phyloP scores from a whole-genome alignment of 2,329 filamentous ascomycete genomes.

The Exserohilum rostratum region DNA sequence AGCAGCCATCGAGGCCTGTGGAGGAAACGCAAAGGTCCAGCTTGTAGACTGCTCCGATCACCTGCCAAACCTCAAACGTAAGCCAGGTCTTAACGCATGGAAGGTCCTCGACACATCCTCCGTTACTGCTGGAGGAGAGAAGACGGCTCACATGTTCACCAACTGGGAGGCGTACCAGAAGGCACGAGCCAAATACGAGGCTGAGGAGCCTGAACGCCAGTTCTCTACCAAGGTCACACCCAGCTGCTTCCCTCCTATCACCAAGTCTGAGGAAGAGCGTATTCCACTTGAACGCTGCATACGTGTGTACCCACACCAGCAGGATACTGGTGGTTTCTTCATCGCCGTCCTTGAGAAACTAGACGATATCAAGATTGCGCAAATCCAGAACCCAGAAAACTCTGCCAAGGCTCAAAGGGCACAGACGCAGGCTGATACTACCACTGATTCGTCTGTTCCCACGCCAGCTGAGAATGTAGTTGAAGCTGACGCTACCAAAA shows the following conservation, averaged over 20 bases:
- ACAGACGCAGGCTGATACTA: slow-evolving; percentile 23
- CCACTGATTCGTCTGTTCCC: slow-evolving; percentile 25
- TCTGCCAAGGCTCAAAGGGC: slow-evolving; percentile 32
- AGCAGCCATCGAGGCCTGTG: slow-evolving; percentile 86
- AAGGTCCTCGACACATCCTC: slow-evolving; percentile 69
- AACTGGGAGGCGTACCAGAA: slow-evolving; percentile 82
- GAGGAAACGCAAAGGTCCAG: slow-evolving; percentile 78
- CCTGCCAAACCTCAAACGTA: slow-evolving; percentile 77
- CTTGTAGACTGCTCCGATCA: slow-evolving; percentile 83
- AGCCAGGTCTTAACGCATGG: slow-evolving; percentile 80
- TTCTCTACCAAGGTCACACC: slow-evolving; percentile 62
- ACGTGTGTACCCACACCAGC: slow-evolving; percentile 90
- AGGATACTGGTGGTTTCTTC: slow-evolving; percentile 97
- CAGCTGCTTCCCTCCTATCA: slow-evolving; percentile 79
- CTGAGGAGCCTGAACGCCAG: slow-evolving; percentile 64
- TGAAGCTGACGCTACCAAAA: slow-evolving; percentile 30
- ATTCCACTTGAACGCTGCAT: slow-evolving; percentile 89
- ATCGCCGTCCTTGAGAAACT: slow-evolving; percentile 94
- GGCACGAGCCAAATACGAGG: slow-evolving; percentile 65
- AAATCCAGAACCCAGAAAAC: slow-evolving; percentile 36
- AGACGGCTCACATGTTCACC: slow-evolving; percentile 76
- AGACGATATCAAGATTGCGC: slow-evolving; percentile 61
- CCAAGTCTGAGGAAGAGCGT: slow-evolving; percentile 59
- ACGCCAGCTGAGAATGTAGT: slow-evolving; percentile 36
- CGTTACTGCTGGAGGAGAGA: slow-evolving; percentile 60